Percentiles rank a stretch among this genome's conserved stretches.
Conservation (phyloP, 805 yeast species). For the Pichia heedii region DNA sequence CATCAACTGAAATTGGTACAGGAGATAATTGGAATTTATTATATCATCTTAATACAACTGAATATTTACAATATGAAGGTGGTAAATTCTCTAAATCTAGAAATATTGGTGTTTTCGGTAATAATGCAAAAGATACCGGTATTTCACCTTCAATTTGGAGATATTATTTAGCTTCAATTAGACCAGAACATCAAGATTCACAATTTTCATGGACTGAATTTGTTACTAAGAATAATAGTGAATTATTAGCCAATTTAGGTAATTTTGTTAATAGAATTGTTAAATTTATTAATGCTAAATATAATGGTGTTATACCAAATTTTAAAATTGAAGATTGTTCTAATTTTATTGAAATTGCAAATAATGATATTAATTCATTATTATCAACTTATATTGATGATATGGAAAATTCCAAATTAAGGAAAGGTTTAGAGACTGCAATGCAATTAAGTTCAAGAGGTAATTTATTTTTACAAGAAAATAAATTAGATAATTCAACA, state of each 20-base stretch:
- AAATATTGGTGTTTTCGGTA: constrained; percentile 96
- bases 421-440: constrained; percentile 85
- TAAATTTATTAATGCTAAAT: constrained; percentile 83
- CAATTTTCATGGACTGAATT: constrained; percentile 97
- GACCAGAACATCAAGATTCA: constrained; percentile 95
- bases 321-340: constrained; percentile 42
- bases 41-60: constrained; percentile 89
- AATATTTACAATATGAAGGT: constrained; percentile 93
- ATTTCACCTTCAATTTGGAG: constrained; percentile 93
- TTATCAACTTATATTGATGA: constrained; percentile 54
- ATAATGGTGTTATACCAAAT: constrained; percentile 80
- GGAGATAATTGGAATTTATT: constrained; percentile 82
- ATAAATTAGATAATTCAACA: constrained; percentile 83
- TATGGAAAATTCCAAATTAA: constrained; percentile 71
- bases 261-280: constrained; percentile 91
- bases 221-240: constrained; percentile 87
- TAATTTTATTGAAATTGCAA: constrained; percentile 35
- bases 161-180: constrained; percentile 81
- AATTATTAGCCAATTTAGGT: constrained; percentile 91
- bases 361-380: constrained; percentile 51
- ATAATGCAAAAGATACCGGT: constrained; percentile 92
- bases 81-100: constrained; percentile 98
- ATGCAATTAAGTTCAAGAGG: constrained; percentile 91
- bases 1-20: constrained; percentile 86
- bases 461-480: constrained; percentile 91